Evolutionary conservation across 768 basidiomycete genomes (phyloP).

Genomic region (Boletus barrowsii): DNA sequence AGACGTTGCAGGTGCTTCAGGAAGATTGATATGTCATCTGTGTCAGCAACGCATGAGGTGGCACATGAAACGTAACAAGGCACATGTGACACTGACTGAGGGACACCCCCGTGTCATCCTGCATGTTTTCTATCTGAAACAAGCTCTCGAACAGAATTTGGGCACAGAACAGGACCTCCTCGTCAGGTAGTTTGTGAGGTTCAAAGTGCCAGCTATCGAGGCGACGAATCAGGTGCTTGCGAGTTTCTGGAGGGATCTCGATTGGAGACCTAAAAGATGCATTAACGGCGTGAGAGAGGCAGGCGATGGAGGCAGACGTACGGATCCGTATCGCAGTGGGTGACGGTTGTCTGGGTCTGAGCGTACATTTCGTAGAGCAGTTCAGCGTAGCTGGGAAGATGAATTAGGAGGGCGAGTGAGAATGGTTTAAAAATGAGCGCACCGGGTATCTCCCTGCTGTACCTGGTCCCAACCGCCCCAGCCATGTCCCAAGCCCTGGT

Average conservation of each 20-base stretch:
- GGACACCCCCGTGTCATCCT: constrained; percentile 52
- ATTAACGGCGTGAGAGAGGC: constrained; percentile 9
- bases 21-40: constrained; percentile 75
- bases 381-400: constrained; percentile 64
- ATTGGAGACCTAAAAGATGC: constrained; percentile 42
- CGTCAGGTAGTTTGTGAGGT: constrained; percentile 77
- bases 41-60: constrained; percentile 15
- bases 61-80: constrained; percentile 19
- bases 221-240: constrained; percentile 59
- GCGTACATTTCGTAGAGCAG: constrained; percentile 81
- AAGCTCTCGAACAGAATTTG: constrained; percentile 85
- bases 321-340: constrained; percentile 38
- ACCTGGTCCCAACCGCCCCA: constrained; percentile 62
- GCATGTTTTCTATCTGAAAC: constrained; percentile 75
- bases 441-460: constrained; percentile 48
- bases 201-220: constrained; percentile 89
- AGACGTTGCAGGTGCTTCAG: constrained; percentile 87
- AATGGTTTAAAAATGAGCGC: constrained; percentile 25
- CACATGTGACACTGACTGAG: constrained; percentile 46
- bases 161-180: constrained; percentile 78
- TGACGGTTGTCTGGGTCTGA: constrained; percentile 72
- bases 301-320: constrained; percentile 9
- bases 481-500: constrained; percentile 61
- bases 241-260: constrained; percentile 45
- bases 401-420: constrained; percentile 7